Evolutionary conservation across 257 asterid species (phyloP), one percentile per base, ranked within the genome.

Genomic region (Verbena officinalis): DNA sequence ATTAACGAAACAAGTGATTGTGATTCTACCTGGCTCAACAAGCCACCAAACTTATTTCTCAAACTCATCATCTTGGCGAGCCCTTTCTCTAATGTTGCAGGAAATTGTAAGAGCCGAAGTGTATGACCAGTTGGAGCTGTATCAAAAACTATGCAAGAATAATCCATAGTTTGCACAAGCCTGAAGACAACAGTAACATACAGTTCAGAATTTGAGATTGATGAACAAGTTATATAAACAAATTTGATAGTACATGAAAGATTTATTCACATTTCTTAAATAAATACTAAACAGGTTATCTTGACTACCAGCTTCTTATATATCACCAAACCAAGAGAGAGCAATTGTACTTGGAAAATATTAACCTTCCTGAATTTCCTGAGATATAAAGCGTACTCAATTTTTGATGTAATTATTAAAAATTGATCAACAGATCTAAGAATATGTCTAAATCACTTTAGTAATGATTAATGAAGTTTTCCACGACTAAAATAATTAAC

Each of bases 61-160:
- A 94, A 83, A 65, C 89, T 80, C 99, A 94, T 90, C 79, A 94
- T 45, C 76, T 94, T 88, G 69, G 81, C 83, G 33, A 94, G 86
- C 58, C 99, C 99, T 74, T 90, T 94, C 75, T 94, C 97, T 65
- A 94, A 71, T 44, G 99, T 94, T 6, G 97, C 54, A 27, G 99
- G 99, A 77, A 94, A 94, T 75, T 94, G 99, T 67, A 94, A 85
- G 50, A 94, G 81, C 49, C 99, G 95, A 36, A 94, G 99, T 11
- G 99, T 94, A 69, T 94, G 99, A 4, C 99, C 99, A 54, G 99
- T 94, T 72, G 99, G 99, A 75, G 99, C 97, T 6, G 97, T 94
- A 78, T 94, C 99, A 78, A 94, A 94, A 36, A 94, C 97, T 78
- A 94, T 90, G 31, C 84, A 95, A 8, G 99, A 90, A 74, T 94